phyloP scores from a whole-genome alignment of 164 flowering plant genomes.

The Vitis vinifera region DNA sequence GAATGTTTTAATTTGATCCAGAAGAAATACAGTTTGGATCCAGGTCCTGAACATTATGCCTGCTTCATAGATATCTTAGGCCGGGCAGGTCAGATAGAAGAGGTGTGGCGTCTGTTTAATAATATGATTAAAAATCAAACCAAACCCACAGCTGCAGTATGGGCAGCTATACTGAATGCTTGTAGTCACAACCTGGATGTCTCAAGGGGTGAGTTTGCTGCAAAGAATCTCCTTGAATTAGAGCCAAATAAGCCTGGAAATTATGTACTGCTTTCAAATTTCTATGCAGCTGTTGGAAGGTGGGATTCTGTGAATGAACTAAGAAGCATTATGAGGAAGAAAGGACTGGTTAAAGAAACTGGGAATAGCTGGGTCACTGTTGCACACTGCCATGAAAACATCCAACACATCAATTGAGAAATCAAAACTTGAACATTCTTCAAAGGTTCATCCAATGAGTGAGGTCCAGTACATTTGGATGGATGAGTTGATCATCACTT shows the following conservation, averaged over 20 bases:
- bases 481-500: too few species aligned
- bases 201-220: slow-evolving; percentile 44
- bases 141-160: slow-evolving; percentile 29
- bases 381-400: not conserved
- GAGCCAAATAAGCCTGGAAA: slow-evolving; percentile 46
- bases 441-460: too few species aligned
- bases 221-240: slow-evolving; percentile 40
- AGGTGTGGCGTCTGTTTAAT: slow-evolving; percentile 42
- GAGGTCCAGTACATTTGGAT: too few species aligned
- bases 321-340: slow-evolving; percentile 40
- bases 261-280: slow-evolving; percentile 47
- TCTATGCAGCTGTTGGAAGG: slow-evolving; percentile 54
- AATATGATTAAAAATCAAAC: slow-evolving; percentile 26
- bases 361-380: slow-evolving; percentile 47
- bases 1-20: slow-evolving; percentile 29
- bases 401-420: too few species aligned
- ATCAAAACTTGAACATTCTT: too few species aligned
- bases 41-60: slow-evolving; percentile 51
- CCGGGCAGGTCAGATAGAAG: slow-evolving; percentile 44
- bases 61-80: slow-evolving; percentile 54
- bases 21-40: slow-evolving; percentile 36
- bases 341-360: slow-evolving; percentile 38
- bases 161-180: slow-evolving; percentile 54
- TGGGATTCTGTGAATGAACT: slow-evolving; percentile 47
- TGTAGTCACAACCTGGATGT: slow-evolving; percentile 44